phyloP scores from a whole-genome alignment of 768 basidiomycete genomes.

The Phanerochaete sordida region DNA sequence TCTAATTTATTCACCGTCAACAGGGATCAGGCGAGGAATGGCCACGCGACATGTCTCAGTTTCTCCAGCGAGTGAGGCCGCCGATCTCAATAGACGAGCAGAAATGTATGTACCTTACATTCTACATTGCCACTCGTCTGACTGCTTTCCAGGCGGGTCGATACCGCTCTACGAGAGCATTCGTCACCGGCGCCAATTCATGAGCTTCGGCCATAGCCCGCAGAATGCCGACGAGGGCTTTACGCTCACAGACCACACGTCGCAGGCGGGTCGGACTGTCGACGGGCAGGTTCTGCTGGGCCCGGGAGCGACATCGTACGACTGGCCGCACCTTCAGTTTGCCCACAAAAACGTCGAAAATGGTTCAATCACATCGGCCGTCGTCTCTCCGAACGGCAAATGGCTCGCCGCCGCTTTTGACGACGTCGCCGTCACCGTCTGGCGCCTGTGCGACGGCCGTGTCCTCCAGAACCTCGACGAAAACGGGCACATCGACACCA shows the following conservation, averaged over 20 bases:
- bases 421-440: conserved; percentile 25
- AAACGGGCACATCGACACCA: conserved; percentile 13
- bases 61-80: neutral
- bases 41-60: neutral
- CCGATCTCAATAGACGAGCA: neutral
- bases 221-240: neutral
- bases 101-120: neutral
- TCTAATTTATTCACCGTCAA: no score
- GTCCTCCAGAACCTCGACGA: neutral
- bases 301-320: neutral
- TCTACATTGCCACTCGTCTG: neutral
- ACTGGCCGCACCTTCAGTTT: conserved; percentile 9
- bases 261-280: neutral
- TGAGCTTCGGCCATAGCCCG: no score
- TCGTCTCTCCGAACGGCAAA: conserved; percentile 22
- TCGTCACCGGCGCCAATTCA: neutral
- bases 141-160: neutral
- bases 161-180: neutral
- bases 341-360: conserved; percentile 2
- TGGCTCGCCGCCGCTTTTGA: conserved; percentile 23
- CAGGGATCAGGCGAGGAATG: neutral
- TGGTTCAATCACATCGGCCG: conserved; percentile 6
- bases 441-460: conserved; percentile 20
- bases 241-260: neutral
- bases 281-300: neutral